phyloP scores from a whole-genome alignment of 1,284 basidiomycete genomes.

The Afroboletus lepidellus region DNA sequence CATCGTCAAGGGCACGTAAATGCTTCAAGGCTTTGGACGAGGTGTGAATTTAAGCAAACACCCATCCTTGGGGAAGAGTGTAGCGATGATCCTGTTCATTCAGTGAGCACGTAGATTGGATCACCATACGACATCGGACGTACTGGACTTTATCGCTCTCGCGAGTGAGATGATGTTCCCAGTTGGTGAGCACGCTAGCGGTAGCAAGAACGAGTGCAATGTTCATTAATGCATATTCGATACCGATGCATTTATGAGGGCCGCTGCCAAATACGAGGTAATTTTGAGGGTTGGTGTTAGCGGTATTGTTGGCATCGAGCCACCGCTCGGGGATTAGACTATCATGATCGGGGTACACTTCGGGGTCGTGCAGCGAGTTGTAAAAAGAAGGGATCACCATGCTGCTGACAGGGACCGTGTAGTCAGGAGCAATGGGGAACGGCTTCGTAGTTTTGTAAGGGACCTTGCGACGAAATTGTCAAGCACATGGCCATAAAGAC shows the following conservation, averaged over 20 bases:
- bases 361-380: constrained; percentile 88
- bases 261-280: constrained; percentile 96
- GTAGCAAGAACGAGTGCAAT: constrained; percentile 84
- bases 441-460: constrained; percentile 90
- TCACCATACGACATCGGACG: constrained; percentile 35
- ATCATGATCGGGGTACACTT: constrained; percentile 87
- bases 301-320: constrained; percentile 80
- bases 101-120: not conserved
- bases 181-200: constrained; percentile 83
- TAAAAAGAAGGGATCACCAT: constrained; percentile 99
- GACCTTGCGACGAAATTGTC: constrained; percentile 50
- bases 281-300: constrained; percentile 89
- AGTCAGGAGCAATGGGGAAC: constrained; percentile 89
- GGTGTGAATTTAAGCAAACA: constrained; percentile 79
- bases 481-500: constrained; percentile 1
- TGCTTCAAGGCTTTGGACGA: constrained; percentile 35
- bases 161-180: constrained; percentile 84
- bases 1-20: not conserved
- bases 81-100: constrained; percentile 76
- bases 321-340: constrained; percentile 88
- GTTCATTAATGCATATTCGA: constrained; percentile 93
- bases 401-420: constrained; percentile 87
- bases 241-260: constrained; percentile 90
- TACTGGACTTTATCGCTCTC: constrained; percentile 82
- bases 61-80: constrained; percentile 93